Base-by-base conservation (phyloP, 371 early-diverging fungal species). In the Umbelopsis sp. region DNA sequence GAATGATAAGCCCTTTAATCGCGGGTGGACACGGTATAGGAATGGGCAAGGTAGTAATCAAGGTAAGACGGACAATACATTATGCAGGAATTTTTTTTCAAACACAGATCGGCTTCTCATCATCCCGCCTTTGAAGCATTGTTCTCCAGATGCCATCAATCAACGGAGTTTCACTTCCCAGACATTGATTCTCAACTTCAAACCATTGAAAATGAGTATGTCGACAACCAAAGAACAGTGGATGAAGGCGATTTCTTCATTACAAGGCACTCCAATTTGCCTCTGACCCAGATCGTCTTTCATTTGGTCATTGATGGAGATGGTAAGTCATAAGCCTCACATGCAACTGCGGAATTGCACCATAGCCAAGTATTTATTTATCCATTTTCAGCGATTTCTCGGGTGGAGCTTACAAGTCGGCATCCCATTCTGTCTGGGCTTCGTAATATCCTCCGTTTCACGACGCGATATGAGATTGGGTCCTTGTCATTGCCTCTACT, bases 141-240 rank as follows among this genome's bases (percentile, higher is more conserved):
- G 38, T 91, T 92, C 74, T 76, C 83, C 53, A 79, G 87, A 50
- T 91, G 91, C 72, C 83, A 83, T 64, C 81, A 84, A 32, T 86
- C 91, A 16, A 92, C 92, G 0, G 94, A 94, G 67, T 87, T 93
- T 50, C 94, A 94, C 76, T 93, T 93, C 72, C 82, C 89, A 14
- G 80, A 86, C 68, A 79, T 93, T 14, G 91, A 91, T 64, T 72
- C 76, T 3, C 94, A 94, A 73, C 66, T 93, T 45, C 74, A 76
- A 41, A 67, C 69, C 1, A 81, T 91, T 45, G 84, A 87, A 69
- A 74, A 83, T 1, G 87, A 84, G 45, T 82, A 89, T 65, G 72
- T 72, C 35, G 76, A 72, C 14, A 29, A 87, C 16, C 71, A 80
- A 63, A 11, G 35, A 35, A 6, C 57, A 35, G 57, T 57, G 35